Evolutionary conservation across 306 rosid species (phyloP), one percentile per base, ranked within the genome.

Genomic region (Corylus heterophylla): DNA sequence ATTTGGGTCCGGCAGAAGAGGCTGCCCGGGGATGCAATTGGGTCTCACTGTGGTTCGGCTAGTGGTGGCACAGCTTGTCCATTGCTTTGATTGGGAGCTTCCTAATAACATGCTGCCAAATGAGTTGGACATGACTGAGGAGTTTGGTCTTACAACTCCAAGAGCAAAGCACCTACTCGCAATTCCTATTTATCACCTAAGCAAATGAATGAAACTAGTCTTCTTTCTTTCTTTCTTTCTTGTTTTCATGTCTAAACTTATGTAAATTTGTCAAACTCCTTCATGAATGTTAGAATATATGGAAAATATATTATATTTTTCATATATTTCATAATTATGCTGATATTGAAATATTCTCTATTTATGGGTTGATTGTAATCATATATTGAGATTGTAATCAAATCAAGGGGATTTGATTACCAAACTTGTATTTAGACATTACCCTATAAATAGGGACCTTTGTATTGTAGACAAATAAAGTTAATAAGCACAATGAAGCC

Each of bases 41-140:
- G 85, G 85, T 45, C 25, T 81, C 8, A 54, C 59, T 0, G 44
- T 67, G 20, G 62, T 85, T 12, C 78, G 47, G 39, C 58, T 81
- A 5, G 67, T 85, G 45, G 16, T 78, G 56, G 85, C 85, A 31
- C 88, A 85, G 8, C 78, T 85, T 62, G 85, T 85, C 25, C 88
- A 78, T 54, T 81, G 85, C 61, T 85, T 85, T 78, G 83, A 78
- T 78, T 85, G 83, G 83, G 25, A 78, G 64, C 88, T 85, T 62
- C 79, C 88, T 25, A 25, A 78, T 17, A 71, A 70, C 5, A 85
- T 63, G 80, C 64, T 47, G 42, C 83, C 88, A 2, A 10, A 12
- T 20, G 81, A 85, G n/a, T 70, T 78, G 69, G 83, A 85, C 77
- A 85, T 85, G 85, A 81, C 76, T 2, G 83, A 81, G 69, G 76